phyloP scores from a whole-genome alignment of 345 rosid genomes.

The Gossypium rotundifolium region DNA sequence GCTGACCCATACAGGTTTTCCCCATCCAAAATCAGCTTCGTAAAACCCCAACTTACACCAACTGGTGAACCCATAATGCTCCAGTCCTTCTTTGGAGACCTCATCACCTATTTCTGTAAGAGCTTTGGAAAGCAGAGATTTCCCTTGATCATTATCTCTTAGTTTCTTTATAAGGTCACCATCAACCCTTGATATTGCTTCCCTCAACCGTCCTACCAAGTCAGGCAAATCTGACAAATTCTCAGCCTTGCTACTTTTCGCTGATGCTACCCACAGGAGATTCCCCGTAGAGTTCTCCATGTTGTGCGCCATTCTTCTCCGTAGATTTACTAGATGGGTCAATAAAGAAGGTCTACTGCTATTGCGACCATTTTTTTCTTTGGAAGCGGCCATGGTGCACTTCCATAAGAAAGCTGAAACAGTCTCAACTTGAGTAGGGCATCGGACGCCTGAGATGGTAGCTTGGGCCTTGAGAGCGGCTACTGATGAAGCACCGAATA shows the following conservation, averaged over 20 bases:
- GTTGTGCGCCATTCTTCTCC: constrained; percentile 20
- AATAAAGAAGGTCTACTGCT: constrained; percentile 19
- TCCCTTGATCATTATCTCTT: constrained; percentile 12
- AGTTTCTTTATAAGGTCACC: constrained; percentile 19
- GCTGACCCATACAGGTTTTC: constrained; percentile 36
- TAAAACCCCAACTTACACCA: constrained; percentile 35
- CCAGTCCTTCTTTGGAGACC: constrained; percentile 12
- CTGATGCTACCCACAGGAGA: constrained; percentile 28
- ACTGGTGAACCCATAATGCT: constrained; percentile 25
- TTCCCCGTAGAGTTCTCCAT: constrained; percentile 26
- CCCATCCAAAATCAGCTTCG: constrained; percentile 41
- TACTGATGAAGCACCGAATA: constrained; percentile 26
- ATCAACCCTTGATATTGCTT: constrained; percentile 24
- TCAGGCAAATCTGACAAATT: constrained; percentile 9
- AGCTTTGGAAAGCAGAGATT: constrained; percentile 11
- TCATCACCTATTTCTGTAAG: constrained; percentile 10
- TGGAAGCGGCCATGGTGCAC: constrained; percentile 22
- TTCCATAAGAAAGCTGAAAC: constrained; percentile 41
- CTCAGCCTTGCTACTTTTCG: not conserved
- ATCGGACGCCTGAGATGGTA: not conserved
- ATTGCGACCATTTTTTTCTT: constrained; percentile 1
- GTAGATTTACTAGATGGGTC: constrained; percentile 33
- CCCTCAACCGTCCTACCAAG: constrained; percentile 23
- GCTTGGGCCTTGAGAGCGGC: constrained; percentile 19
- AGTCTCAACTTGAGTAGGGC: constrained; percentile 28